Base-by-base conservation (phyloP, 257 asterid species). In the Paraleonurus japonicus region DNA sequence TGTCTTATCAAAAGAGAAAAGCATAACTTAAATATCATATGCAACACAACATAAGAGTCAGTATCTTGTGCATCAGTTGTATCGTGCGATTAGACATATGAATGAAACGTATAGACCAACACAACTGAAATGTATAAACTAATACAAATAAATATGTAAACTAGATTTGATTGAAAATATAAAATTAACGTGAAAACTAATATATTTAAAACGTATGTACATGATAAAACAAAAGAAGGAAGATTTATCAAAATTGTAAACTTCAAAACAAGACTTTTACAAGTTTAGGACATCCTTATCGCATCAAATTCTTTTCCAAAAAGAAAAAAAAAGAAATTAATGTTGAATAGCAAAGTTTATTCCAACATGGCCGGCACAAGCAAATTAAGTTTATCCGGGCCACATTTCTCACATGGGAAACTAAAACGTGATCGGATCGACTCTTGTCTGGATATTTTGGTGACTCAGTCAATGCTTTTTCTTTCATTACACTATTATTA, bases 331-430 rank as follows among this genome's bases (percentile, higher is more conserved):
- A 26, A 17, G 17, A 16, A 47, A 47, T 15, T 4, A 5, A 62
- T 28, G 71, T 47, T 30, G 27, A 22, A 65, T 24, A 17, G 32
- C 11, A 12, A 57, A 65, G 24, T 26, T 22, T 57, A 57, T 69
- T 16, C 48, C 51, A 71, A 71, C 76, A 79, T 79, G 80, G 80
- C 72, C 64, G 66, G 77, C 77, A 70, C 30, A 47, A 65, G 27
- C 28, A 50, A 43, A 24, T 69, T 47, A 47, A 24, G 15, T 45
- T 32, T 51, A 68, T 70, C 55, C 67, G 65, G 72, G 22, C 76
- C 66, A 65, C 69, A 65, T 69, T 69, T 70, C 41, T 57, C 72
- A 65, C 79, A 63, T 51, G 67, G 15, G 9, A 53, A 62, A 47
- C 67, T 20, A 35, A 55, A 39, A 62, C 62, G 24, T 32, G 57